Conservation (phyloP, 306 rosid species). For the Dryas drummondii region DNA sequence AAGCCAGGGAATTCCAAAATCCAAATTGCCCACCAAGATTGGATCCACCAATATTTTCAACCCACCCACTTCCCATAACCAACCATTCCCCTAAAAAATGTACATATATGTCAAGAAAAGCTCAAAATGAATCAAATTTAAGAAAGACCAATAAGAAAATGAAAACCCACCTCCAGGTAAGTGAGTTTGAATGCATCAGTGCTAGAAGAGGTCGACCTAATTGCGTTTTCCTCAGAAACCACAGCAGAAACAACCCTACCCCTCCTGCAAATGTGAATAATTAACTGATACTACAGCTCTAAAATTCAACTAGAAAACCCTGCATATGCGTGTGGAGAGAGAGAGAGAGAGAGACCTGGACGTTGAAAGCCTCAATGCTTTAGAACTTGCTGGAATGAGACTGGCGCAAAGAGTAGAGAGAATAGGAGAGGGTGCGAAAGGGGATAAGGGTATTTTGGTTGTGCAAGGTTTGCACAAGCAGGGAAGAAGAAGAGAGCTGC, state of each 20-base stretch:
- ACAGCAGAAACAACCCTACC: constrained; percentile 53
- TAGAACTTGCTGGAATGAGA: constrained; percentile 29
- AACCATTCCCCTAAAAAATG: constrained; percentile 72
- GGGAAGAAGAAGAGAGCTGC: constrained; percentile 44
- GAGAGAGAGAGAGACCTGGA: constrained; percentile 43
- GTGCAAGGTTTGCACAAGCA: constrained; percentile 33
- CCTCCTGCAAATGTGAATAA: constrained; percentile 36
- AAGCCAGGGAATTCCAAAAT: constrained; percentile 95
- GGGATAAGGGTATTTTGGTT: constrained; percentile 26
- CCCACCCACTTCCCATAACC: constrained; percentile 82
- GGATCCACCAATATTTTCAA: constrained; percentile 81
- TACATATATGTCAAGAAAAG: constrained; percentile 8
- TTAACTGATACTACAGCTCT: not conserved
- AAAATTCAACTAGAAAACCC: not conserved
- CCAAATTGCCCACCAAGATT: constrained; percentile 89
- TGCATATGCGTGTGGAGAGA: not conserved
- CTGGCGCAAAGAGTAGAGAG: constrained; percentile 21
- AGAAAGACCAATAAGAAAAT: constrained; percentile 18
- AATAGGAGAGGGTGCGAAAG: constrained; percentile 24
- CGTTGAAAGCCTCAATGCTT: constrained; percentile 30
- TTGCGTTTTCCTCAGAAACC: constrained; percentile 56
- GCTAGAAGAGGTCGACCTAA: constrained; percentile 49
- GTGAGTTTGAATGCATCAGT: constrained; percentile 68
- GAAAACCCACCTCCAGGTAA: constrained; percentile 72
- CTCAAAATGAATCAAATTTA: constrained; percentile 22